Conservation (phyloP, 331 rosid species). For the Telfairia occidentalis region DNA sequence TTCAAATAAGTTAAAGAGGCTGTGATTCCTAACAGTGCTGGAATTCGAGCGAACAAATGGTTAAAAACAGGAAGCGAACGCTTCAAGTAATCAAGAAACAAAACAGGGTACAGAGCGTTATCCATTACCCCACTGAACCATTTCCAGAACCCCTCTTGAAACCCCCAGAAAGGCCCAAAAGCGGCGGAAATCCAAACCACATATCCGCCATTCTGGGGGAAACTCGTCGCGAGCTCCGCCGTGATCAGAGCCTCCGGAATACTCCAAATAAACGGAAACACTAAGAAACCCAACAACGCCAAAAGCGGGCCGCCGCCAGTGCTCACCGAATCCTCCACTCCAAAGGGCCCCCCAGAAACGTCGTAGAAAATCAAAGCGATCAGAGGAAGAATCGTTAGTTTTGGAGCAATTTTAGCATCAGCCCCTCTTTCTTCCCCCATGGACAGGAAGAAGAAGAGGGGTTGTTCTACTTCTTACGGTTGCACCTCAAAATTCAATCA, state of each 20-base stretch:
- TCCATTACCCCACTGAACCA: conserved; percentile 91
- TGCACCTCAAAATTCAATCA: background rate
- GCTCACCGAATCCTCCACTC: conserved; percentile 71
- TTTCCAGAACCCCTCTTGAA: conserved; percentile 82
- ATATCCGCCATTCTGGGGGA: conserved; percentile 74
- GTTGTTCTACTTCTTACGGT: too few species aligned
- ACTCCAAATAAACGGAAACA: conserved; percentile 72
- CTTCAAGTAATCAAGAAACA: conserved; percentile 72
- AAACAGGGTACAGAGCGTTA: conserved; percentile 72
- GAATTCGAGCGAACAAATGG: conserved; percentile 36
- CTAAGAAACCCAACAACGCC: conserved; percentile 52
- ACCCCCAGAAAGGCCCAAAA: conserved; percentile 84
- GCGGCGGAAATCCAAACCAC: conserved; percentile 69
- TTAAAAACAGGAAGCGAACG: conserved; percentile 56
- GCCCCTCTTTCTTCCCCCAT: conserved; percentile 45
- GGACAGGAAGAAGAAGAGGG: conserved; percentile 6
- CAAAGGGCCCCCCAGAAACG: conserved; percentile 86
- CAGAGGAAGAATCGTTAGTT: conserved; percentile 58
- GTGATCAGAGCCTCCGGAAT: conserved; percentile 73
- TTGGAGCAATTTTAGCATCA: conserved; percentile 25
- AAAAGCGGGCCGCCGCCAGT: conserved; percentile 70
- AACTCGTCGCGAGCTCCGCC: conserved; percentile 73
- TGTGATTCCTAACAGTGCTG: conserved; percentile 55
- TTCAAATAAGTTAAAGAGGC: conserved; percentile 58
- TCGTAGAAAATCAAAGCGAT: conserved; percentile 77